These are phyloP conservation scores for Lentinula sp. DNA, from an alignment of 768 basidiomycete species.

Conservation along the genomic window DNA sequence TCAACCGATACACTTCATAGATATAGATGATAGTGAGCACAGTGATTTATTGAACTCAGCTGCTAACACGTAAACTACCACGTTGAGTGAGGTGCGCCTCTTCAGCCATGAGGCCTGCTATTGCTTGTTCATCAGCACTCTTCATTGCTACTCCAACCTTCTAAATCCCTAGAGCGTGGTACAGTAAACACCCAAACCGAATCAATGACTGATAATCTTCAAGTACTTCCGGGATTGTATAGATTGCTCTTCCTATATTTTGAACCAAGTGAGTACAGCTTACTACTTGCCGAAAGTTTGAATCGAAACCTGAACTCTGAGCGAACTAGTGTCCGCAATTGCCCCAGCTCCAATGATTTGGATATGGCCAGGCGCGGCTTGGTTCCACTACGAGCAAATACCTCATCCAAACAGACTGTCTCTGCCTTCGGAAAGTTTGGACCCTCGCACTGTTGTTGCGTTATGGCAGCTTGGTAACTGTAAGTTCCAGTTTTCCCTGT, in stretches of 20 bases:
- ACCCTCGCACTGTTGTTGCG: constrained; percentile 44
- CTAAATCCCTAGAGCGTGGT: too few species aligned
- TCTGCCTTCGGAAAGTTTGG: constrained; percentile 22
- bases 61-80: too few species aligned
- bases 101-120: too few species aligned
- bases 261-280: constrained; percentile 38
- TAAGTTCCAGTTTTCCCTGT: constrained; percentile 16
- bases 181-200: too few species aligned
- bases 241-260: constrained; percentile 48
- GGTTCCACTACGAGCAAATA: constrained; percentile 56
- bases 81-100: too few species aligned
- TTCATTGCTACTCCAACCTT: too few species aligned
- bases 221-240: constrained; percentile 53
- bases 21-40: too few species aligned
- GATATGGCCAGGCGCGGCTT: constrained; percentile 44
- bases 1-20: too few species aligned
- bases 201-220: constrained; percentile 22
- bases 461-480: constrained; percentile 60
- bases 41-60: too few species aligned
- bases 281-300: neutral
- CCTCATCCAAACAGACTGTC: constrained; percentile 23
- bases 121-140: too few species aligned
- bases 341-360: constrained; percentile 43
- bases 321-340: constrained; percentile 37
- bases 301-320: too few species aligned